phyloP scores from a whole-genome alignment of 768 basidiomycete genomes.

The Pleurotus cornucopiae region DNA sequence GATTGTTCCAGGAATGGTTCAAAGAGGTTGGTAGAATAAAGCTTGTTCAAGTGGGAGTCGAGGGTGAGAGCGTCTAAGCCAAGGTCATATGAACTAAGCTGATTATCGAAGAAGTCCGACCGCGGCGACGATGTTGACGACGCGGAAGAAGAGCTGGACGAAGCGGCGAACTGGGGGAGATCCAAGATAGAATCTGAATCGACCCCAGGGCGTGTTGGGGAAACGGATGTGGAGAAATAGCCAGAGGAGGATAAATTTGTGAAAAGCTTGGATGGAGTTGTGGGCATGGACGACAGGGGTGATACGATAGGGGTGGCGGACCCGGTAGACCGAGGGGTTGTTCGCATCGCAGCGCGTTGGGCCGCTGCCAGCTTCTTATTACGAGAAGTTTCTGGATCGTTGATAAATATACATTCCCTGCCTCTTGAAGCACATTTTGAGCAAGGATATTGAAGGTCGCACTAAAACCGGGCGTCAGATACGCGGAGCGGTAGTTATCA shows the following conservation, averaged over 20 bases:
- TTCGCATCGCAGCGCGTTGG: conserved; percentile 19
- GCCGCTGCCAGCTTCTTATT: conserved; percentile 32
- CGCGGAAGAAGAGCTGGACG: conserved; percentile 29
- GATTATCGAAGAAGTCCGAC: conserved; percentile 32
- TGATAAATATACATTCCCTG: conserved; percentile 61
- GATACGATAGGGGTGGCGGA: neutral
- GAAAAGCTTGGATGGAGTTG: conserved; percentile 40
- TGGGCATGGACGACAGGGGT: conserved; percentile 4
- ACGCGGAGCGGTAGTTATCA: neutral
- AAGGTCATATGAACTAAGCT: conserved; percentile 25
- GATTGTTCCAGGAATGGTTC: conserved; percentile 33
- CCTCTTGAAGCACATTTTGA: conserved; percentile 61
- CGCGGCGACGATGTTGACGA: conserved; percentile 35
- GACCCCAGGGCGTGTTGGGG: neutral
- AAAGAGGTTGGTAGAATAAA: conserved; percentile 30
- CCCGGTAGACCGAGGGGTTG: conserved; percentile 1
- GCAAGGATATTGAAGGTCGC: conserved; percentile 65
- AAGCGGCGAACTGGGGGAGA: conserved; percentile 20
- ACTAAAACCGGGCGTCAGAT: conserved; percentile 19
- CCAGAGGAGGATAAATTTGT: conserved; percentile 23
- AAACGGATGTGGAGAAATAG: neutral
- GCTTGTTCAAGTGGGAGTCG: conserved; percentile 26
- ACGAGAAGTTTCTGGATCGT: conserved; percentile 39
- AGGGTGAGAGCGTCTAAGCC: conserved; percentile 26
- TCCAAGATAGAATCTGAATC: neutral